phyloP scores from a whole-genome alignment of 345 rosid genomes.

The Bruguiera gymnorhiza region DNA sequence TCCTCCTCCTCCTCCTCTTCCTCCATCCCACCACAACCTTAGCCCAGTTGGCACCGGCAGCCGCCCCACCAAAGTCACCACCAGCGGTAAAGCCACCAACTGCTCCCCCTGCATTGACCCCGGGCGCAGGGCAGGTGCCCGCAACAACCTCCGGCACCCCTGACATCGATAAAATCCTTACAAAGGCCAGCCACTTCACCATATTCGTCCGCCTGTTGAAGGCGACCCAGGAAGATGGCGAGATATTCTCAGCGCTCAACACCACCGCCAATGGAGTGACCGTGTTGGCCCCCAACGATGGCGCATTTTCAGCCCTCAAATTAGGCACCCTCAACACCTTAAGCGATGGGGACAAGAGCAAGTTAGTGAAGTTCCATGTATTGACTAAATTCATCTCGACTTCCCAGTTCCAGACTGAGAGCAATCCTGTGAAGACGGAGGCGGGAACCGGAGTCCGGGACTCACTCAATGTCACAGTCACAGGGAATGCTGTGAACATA shows the following conservation, averaged over 20 bases:
- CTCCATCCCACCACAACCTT: neutral
- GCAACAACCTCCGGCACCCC: neutral
- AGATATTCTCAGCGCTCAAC: constrained; percentile 18
- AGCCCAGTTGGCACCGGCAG: constrained; percentile 2
- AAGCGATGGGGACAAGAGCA: constrained; percentile 32
- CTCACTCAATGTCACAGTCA: constrained; percentile 32
- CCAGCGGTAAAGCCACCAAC: neutral
- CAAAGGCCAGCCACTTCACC: constrained; percentile 21
- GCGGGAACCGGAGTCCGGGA: constrained; percentile 33
- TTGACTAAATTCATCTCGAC: constrained; percentile 28
- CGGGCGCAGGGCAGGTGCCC: neutral
- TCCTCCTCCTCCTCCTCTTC: constrained; percentile 4
- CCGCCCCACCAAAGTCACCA: neutral
- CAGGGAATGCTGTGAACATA: constrained; percentile 21
- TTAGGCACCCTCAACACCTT: constrained; percentile 22
- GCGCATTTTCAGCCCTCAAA: constrained; percentile 20
- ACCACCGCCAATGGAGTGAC: constrained; percentile 28
- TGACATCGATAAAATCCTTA: neutral
- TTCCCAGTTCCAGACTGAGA: constrained; percentile 42
- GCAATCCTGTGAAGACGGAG: constrained; percentile 41
- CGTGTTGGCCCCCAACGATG: constrained; percentile 26
- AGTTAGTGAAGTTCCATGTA: constrained; percentile 42
- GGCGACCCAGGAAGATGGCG: constrained; percentile 16
- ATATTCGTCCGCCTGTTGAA: constrained; percentile 23
- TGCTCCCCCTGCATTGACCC: neutral